A percentile compares a stretch with the other conserved stretches of the same genome.
Evolutionary conservation across 768 basidiomycete genomes (phyloP).

Genomic region (Russula lepida): DNA sequence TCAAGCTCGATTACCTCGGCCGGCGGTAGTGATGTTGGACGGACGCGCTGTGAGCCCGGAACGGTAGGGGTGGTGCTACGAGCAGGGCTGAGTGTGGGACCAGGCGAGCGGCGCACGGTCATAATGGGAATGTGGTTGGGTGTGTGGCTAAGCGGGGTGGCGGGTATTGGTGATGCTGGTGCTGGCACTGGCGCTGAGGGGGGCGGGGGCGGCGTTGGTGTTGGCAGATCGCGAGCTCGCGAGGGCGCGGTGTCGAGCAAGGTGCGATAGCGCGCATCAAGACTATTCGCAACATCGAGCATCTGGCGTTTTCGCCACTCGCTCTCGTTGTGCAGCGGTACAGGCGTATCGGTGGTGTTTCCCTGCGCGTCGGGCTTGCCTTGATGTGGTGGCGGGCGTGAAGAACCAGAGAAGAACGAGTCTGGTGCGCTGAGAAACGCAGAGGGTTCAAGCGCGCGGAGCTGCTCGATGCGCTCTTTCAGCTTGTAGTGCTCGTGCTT

Average conservation of each 20-base stretch:
- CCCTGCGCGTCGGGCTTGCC: conserved; percentile 20
- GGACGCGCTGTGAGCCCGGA: neutral
- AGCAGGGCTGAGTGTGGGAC: neutral
- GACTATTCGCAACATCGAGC: conserved; percentile 53
- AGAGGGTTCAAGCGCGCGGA: conserved; percentile 60
- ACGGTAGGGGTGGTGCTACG: neutral
- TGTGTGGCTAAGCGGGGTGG: neutral
- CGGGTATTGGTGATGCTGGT: neutral
- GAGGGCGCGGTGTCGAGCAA: conserved; percentile 47
- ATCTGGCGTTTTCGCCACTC: conserved; percentile 67
- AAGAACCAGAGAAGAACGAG: conserved; percentile 37
- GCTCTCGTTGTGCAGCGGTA: conserved; percentile 44
- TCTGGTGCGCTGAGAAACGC: conserved; percentile 61
- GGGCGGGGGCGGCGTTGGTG: conserved; percentile 1
- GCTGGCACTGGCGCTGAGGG: neutral
- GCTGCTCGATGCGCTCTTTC: conserved; percentile 79
- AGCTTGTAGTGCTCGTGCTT: conserved; percentile 90
- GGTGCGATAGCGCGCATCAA: conserved; percentile 69
- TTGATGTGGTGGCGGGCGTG: conserved; percentile 33
- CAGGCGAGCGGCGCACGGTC: neutral
- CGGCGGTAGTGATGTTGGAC: neutral
- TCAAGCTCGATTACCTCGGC: conserved; percentile 14
- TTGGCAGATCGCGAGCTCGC: conserved; percentile 28
- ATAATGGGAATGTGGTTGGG: neutral
- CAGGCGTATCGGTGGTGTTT: neutral